Conservation (phyloP, 2,329 filamentous ascomycete species). For the Botrytis byssoidea region DNA sequence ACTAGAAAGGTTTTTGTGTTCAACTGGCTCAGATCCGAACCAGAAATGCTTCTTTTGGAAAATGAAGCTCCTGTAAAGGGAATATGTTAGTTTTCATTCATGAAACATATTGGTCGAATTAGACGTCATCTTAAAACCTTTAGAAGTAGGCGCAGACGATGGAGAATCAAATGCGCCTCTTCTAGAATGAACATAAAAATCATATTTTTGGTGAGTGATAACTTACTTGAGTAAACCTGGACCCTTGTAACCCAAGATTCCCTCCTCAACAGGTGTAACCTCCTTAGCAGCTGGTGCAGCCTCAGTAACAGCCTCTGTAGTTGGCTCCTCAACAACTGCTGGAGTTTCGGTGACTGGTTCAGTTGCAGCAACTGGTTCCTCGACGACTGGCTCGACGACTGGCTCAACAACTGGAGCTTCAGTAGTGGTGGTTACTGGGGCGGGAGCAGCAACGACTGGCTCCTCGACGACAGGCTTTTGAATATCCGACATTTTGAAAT, state of each 20-base stretch:
- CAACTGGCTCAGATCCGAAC: conserved; percentile 71
- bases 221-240: conserved; percentile 79
- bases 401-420: conserved; percentile 47
- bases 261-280: conserved; percentile 59
- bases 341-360: conserved; percentile 42
- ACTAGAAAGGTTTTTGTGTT: conserved; percentile 68
- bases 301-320: conserved; percentile 49
- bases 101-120: background rate
- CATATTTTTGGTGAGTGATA: background rate
- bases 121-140: background rate
- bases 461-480: conserved; percentile 64
- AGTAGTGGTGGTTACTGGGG: conserved; percentile 28
- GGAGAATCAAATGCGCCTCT: background rate
- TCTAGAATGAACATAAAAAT: background rate
- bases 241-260: conserved; percentile 84
- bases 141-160: background rate
- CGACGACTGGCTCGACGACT: conserved; percentile 40
- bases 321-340: conserved; percentile 38
- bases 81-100: conserved; percentile 15
- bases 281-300: conserved; percentile 53
- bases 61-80: conserved; percentile 65
- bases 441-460: conserved; percentile 38
- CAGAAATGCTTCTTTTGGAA: conserved; percentile 94
- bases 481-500: conserved; percentile 56
- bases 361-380: conserved; percentile 37